Evolutionary conservation across 805 yeast genomes (phyloP), one percentile per base, ranked within the genome.

Genomic region (Metschnikowia corniflorae): DNA sequence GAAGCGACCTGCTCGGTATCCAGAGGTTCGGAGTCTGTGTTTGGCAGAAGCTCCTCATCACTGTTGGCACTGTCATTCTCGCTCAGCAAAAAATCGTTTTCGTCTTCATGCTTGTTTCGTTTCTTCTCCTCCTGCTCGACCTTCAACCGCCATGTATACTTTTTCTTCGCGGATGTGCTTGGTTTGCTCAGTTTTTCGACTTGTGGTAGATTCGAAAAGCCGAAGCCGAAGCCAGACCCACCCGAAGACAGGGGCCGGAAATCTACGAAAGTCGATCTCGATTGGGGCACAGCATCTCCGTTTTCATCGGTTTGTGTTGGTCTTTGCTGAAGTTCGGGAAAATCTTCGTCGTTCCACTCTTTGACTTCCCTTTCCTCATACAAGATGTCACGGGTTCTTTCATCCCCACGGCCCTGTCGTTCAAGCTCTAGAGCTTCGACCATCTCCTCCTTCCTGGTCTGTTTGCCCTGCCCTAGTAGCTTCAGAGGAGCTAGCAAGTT

Each of bases 391-490:
- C 63, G 69, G 0, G 86, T 80, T 23, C 63, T 58, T 2, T 79
- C 87, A 54, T 74, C 76, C 1, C 75, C 82, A 40, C 82, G 67
- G 2, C 95, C 95, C 52, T 78, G 80, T 40, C 70, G 70, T 52
- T 87, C 96, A 26, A 81, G 61, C 35, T 74, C 74, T 37, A 86
- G 55, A 0, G 95, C 95, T 51, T 85, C 91, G n/a, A 72, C 61
- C 61, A 86, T 73, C 42, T 74, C 76, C 51, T 85, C 89, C 35
- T 68, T 72, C 45, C 74, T 77, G 1, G 95, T 84, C 44, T 73
- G 77, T 33, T 65, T 69, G 10, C 88, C 91, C 12, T 77, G 73
- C 33, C 97, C 97, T 33, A 91, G 71, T 5, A 73, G 70, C 54
- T 87, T 88, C 15, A 94, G 76, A 23, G 93, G 80, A 17, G 77